Evolutionary conservation across 176 grass and related monocot genomes (phyloP), one percentile per base, ranked within the genome.

Genomic region (Oryza rufipogon): DNA sequence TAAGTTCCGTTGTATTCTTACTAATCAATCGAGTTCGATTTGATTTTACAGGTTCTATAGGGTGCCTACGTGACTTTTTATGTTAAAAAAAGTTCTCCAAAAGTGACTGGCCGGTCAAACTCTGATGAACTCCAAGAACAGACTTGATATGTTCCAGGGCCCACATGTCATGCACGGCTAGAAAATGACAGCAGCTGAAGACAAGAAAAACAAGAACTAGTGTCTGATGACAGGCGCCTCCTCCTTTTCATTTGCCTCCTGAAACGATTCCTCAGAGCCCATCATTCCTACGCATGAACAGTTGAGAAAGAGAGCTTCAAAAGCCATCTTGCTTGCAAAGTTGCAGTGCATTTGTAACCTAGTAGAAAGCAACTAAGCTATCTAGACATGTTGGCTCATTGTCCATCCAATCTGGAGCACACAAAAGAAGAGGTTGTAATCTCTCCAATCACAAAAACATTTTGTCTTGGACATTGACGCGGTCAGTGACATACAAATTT

Each of bases 131-230:
- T 41, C 61, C 47, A 45, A 49, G 61, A 83, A 65, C 28, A 63
- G 79, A 49, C 38, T 67, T 64, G 79, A 54, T 32, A 69, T 42
- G 25, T 22, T 2, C 36, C 14, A 2, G 68, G 73, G 26, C 67
- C 83, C 20, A 15, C 73, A 15, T 79, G 84, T 56, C 73, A 77
- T 22, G 4, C 48, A 69, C 56, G 2, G 11, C 22, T 45, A 63
- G 47, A 60, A 58, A 64, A 23, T 73, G 26, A 44, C 88, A 71
- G 71, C 56, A 38, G 42, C 19, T 6, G 45, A 67, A 41, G 80
- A 79, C 69, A 90, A 64, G 66, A 68, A 49, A 72, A 79, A 87
- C 84, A 90, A 70, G 80, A 70, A 8, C 63, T 83, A 70, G 89
- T 83, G 80, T 79, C 42, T 7, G 66, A 49, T 79, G 74, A 90